A percentile compares a stretch with the other conserved stretches of the same genome.
Evolutionary conservation across 106 monocot species (phyloP).

Genomic region (Dactylorhiza incarnata): DNA sequence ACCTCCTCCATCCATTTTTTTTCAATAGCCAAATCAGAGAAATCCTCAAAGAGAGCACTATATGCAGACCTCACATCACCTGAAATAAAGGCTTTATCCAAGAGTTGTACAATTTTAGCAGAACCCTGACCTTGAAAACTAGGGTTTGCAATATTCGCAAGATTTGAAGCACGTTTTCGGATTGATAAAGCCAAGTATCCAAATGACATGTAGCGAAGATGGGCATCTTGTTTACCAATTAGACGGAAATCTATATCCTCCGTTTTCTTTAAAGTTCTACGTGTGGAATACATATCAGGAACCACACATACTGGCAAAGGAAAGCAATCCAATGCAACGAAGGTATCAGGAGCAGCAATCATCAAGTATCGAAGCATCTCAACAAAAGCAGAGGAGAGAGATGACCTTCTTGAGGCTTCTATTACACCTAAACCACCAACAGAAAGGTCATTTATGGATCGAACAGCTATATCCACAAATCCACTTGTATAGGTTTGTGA

Average conservation of each 20-base stretch:
- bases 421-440: conserved; percentile 12
- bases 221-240: conserved; percentile 34
- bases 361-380: conserved; percentile 76
- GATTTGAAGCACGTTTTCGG: conserved; percentile 57
- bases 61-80: conserved; percentile 74
- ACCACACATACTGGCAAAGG: conserved; percentile 61
- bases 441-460: conserved; percentile 44
- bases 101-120: conserved; percentile 66
- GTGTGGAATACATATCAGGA: conserved; percentile 33
- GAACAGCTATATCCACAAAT: conserved; percentile 69
- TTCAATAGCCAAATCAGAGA: conserved; percentile 55
- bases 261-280: conserved; percentile 16
- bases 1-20: conserved; percentile 87
- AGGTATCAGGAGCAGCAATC: conserved; percentile 73
- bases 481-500: conserved; percentile 73
- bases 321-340: conserved; percentile 87
- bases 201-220: conserved; percentile 58
- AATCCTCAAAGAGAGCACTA: conserved; percentile 68
- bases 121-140: conserved; percentile 63
- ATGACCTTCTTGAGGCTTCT: conserved; percentile 29
- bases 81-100: conserved; percentile 65
- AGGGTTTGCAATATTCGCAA: conserved; percentile 70
- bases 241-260: conserved; percentile 13
- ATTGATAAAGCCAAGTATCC: conserved; percentile 60
- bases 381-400: conserved; percentile 37